Base-by-base conservation (phyloP, 345 rosid genomes). In the Cardiospermum halicacabum region DNA sequence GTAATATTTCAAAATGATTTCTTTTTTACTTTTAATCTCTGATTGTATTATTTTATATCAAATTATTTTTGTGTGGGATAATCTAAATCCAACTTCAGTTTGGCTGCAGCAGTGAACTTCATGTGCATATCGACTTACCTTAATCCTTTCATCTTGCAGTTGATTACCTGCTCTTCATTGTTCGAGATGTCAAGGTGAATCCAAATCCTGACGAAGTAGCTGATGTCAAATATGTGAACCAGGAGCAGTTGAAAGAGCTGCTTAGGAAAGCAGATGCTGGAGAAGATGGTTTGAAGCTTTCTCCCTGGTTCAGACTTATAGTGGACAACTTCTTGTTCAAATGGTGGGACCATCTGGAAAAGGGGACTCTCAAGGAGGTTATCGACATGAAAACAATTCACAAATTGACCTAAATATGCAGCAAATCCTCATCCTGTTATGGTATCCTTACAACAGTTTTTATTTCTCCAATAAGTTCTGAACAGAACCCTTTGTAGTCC, bases 201-300 rank as follows among this genome's bases (percentile, higher is more conserved):
- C 92, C 95, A 65, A 93, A 93, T 68, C 96, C 97, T 0, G 89
- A 94, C 54, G 99, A 94, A 80, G 97, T 94, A 25, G 95, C 89
- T 2, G 89, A 87, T 25, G 49, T 75, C 5, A 91, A 81, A 71
- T 88, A 94, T 39, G 96, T 91, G 69, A 85, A 77, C 73, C 84
- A 77, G n/a, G 99, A 88, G 13, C 74, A 87, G 73, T 68, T 94
- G 53, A 88, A 78, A 70, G 99, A 91, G 79, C 78, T 94, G 37
- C 61, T 94, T 81, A 87, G 84, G 77, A 90, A 88, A 76, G 92
- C 87, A 9, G 98, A 93, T 75, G 85, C 85, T 0, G 95, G 97
- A 3, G 97, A 94, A 68, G 96, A 72, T 12, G 92, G 85, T 16
- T 64, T 94, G 80, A 89, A 88, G 74, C 67, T 94, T 68, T 87